Base-by-base conservation (phyloP, 163 green algal species). In the Coccomyxa subellipsoidea region DNA sequence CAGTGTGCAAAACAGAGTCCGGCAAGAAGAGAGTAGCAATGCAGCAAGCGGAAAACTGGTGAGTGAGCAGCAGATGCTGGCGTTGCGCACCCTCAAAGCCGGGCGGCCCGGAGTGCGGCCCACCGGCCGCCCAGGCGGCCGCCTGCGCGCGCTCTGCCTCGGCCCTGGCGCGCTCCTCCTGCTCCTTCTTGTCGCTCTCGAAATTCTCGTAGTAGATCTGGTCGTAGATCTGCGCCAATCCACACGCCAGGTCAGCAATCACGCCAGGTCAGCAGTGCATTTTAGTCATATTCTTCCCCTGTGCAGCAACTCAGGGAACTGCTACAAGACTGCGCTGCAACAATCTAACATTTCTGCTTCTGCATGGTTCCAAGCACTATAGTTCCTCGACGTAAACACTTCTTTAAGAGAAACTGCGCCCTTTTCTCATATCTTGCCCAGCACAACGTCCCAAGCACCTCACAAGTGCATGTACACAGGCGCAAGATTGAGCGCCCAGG, bases 191-290 rank as follows among this genome's bases (percentile, higher is more conserved):
- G 34, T 53, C 38, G 25, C 34, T 54, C 23, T 80, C 35, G 25
- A 79, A 85, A 69, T 85, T 85, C 69, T 83, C 77, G 39, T 35
- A 88, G 86, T 86, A 90, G 9, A 91, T 76, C 29, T 88, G 76
- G 59, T 93, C 90, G n/a, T 82, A 81, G 39, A 90, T 79, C 54
- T 84, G 80, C 73, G 72, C 27, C 10, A 23, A 7, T 21, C 2
- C 76, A 34, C 10, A 37, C 38, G 40, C 0, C 1, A 31, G 25
- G 4, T 34, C 31, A 6, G 47, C 47, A 66, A 18, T 66, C 47
- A 66, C n/a, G n/a, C n/a, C n/a, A n/a, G n/a, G n/a, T n/a, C n/a
- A n/a, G n/a, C n/a, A n/a, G n/a, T n/a, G n/a, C n/a, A n/a, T n/a
- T n/a, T n/a, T n/a, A n/a, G n/a, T n/a, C n/a, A n/a, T n/a, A n/a